Conservation (phyloP, 2,329 filamentous ascomycete genomes). For the Sporothrix dimorphospora region DNA sequence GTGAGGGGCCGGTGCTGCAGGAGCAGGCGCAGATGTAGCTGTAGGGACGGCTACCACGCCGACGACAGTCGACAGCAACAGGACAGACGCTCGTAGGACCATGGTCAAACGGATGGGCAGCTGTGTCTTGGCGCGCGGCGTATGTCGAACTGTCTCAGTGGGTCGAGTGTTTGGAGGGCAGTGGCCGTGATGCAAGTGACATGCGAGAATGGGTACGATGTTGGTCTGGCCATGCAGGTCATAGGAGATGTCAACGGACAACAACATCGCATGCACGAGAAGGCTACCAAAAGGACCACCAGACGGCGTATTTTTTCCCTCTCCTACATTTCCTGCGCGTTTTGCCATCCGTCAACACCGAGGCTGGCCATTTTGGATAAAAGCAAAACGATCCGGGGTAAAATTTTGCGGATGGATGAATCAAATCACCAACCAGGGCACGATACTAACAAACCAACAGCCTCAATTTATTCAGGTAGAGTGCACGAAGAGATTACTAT, state of each 20-base stretch:
- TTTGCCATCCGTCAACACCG: neutral
- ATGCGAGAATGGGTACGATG: neutral
- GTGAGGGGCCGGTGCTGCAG: neutral
- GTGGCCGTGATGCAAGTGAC: neutral
- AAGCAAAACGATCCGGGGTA: neutral
- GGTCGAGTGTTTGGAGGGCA: too few relatives aligned
- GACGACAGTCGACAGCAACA: neutral
- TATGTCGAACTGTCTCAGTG: neutral
- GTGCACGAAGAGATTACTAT: neutral
- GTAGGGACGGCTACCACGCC: neutral
- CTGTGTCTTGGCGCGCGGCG: too few relatives aligned
- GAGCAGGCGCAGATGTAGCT: neutral
- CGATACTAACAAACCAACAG: neutral
- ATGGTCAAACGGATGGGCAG: neutral
- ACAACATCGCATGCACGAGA: neutral
- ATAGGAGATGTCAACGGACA: neutral
- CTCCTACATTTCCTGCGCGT: neutral
- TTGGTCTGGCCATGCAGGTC: neutral
- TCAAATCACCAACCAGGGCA: neutral
- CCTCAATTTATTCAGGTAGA: neutral
- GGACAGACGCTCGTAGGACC: neutral
- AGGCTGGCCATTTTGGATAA: constrained; percentile 6
- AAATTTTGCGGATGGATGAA: neutral
- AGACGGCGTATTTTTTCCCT: neutral
- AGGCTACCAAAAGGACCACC: neutral